phyloP scores from a whole-genome alignment of 1,139 yeast genomes.

The Debaryomyces fabryi region DNA sequence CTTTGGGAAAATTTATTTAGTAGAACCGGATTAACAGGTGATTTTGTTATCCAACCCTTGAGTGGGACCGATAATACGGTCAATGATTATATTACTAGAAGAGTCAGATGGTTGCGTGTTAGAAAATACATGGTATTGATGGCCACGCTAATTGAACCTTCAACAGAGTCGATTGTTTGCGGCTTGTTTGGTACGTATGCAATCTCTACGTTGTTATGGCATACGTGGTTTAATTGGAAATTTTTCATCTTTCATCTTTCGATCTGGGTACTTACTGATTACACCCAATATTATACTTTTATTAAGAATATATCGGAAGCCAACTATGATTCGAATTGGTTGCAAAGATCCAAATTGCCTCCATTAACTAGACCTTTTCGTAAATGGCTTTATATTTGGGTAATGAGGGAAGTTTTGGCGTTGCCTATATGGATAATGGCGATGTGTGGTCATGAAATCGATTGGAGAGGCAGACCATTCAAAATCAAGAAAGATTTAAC shows the following conservation, averaged over 20 bases:
- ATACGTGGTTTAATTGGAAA: constrained; percentile 31
- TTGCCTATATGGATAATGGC: constrained; percentile 85
- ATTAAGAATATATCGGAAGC: constrained; percentile 29
- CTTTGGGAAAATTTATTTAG: constrained; percentile 73
- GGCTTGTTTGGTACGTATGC: constrained; percentile 71
- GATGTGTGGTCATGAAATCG: constrained; percentile 74
- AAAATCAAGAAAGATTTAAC: constrained; percentile 71
- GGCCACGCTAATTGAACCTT: constrained; percentile 85
- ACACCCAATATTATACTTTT: constrained; percentile 55
- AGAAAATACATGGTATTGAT: constrained; percentile 84
- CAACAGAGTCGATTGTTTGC: constrained; percentile 75
- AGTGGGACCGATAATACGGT: constrained; percentile 49
- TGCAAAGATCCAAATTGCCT: constrained; percentile 20
- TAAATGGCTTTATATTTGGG: constrained; percentile 54
- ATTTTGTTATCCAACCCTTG: constrained; percentile 79
- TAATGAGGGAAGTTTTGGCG: constrained; percentile 70
- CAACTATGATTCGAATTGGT: constrained; percentile 31
- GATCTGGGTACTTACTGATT: constrained; percentile 68
- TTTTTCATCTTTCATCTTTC: constrained; percentile 57
- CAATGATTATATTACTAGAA: constrained; percentile 61
- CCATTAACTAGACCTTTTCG: constrained; percentile 15
- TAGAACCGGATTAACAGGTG: constrained; percentile 78
- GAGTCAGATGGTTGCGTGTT: constrained; percentile 88
- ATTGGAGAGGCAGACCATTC: constrained; percentile 84
- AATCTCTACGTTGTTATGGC: constrained; percentile 48